A percentile compares a stretch with the other conserved stretches of the same genome.
These are phyloP conservation scores for Trichaptum fuscoviolaceum DNA, from an alignment of 768 basidiomycete species.

Conservation along the genomic window DNA sequence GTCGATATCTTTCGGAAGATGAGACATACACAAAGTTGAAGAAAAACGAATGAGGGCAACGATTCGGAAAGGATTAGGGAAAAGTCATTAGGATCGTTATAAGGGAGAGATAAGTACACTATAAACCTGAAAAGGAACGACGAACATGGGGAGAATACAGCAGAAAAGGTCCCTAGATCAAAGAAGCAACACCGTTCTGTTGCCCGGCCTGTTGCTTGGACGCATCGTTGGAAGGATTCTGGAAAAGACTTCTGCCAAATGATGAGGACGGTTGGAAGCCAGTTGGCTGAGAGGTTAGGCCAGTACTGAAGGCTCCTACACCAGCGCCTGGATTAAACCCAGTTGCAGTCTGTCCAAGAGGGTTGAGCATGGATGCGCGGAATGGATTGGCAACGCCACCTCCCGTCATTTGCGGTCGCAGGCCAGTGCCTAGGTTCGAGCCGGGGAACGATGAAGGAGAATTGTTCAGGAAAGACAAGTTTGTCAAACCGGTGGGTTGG, in stretches of 20 bases:
- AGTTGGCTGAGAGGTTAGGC: constrained; percentile 23
- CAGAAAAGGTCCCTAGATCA: constrained; percentile 28
- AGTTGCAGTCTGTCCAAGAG: constrained; percentile 12
- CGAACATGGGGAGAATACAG: neutral
- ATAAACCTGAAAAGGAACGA: neutral
- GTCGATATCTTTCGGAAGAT: neutral
- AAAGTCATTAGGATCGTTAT: constrained; percentile 15
- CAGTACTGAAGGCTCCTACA: constrained; percentile 16
- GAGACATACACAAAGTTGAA: constrained; percentile 14
- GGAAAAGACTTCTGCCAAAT: constrained; percentile 20
- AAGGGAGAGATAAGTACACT: constrained; percentile 19
- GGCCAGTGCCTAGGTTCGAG: constrained; percentile 23
- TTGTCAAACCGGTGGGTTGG: constrained; percentile 33
- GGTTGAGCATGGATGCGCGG: constrained; percentile 32
- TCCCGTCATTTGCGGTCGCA: constrained; percentile 37
- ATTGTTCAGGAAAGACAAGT: constrained; percentile 49
- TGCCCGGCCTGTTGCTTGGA: constrained; percentile 27
- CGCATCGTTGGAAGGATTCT: constrained; percentile 17
- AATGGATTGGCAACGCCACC: constrained; percentile 35
- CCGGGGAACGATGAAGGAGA: constrained; percentile 45
- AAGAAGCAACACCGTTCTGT: constrained; percentile 39
- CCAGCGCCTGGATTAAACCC: constrained; percentile 11
- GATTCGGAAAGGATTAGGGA: constrained; percentile 16
- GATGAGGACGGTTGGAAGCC: constrained; percentile 11
- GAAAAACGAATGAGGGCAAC: constrained; percentile 13